Conservation (phyloP, 2,329 filamentous ascomycete genomes). For the Mycocentrospora acerina region DNA sequence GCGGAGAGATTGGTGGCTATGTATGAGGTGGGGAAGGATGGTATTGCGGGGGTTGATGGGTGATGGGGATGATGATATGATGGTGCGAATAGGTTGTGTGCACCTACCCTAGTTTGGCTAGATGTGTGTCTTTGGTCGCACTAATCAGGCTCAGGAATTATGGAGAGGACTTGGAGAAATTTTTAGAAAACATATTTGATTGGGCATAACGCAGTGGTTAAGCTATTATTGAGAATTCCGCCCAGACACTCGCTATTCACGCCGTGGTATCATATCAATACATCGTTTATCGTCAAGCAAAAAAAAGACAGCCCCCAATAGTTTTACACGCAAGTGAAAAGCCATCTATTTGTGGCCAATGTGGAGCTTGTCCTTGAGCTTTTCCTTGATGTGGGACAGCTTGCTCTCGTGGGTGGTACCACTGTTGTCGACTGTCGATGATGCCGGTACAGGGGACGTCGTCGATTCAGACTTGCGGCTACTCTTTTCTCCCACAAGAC, state of each 20-base stretch:
- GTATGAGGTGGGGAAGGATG: slow-evolving; percentile 43
- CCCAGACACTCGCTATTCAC: too few species aligned
- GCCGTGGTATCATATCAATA: slow-evolving; percentile 27
- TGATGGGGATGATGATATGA: not conserved
- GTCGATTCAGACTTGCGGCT: slow-evolving; percentile 41
- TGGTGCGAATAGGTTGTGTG: too few species aligned
- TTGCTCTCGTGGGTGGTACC: slow-evolving; percentile 41
- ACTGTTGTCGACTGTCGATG: slow-evolving; percentile 15
- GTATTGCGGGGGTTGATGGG: not conserved
- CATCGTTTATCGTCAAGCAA: slow-evolving; percentile 9
- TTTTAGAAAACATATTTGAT: too few species aligned
- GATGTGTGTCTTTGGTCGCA: too few species aligned
- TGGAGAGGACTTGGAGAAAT: too few species aligned
- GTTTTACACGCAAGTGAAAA: not conserved
- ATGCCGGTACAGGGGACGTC: slow-evolving; percentile 17
- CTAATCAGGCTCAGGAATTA: too few species aligned
- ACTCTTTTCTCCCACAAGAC: slow-evolving; percentile 58
- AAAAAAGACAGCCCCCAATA: not conserved
- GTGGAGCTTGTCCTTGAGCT: slow-evolving; percentile 71
- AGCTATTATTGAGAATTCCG: too few species aligned
- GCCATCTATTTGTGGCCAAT: slow-evolving; percentile 36
- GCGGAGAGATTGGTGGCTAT: slow-evolving; percentile 63
- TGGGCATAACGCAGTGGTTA: too few species aligned
- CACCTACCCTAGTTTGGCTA: too few species aligned
- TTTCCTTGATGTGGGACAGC: slow-evolving; percentile 57